Evolutionary conservation across 23 red algal species (phyloP), one percentile per base, ranked within the genome.

Genomic region (Gracilaria gracilis): DNA sequence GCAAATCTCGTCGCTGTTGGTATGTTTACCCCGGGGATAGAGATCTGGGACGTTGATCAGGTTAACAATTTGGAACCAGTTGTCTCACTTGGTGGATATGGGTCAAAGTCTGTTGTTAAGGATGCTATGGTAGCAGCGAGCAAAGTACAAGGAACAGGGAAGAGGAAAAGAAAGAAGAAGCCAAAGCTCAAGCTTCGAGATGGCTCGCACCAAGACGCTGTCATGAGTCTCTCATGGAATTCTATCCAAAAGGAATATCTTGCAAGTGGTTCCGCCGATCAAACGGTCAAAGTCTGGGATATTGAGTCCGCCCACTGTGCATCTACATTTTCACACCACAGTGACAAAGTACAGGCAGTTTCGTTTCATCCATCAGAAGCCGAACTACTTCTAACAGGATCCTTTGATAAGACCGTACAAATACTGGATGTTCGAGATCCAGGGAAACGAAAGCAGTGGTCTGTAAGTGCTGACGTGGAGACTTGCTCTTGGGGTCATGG

Each of bases 271-370:
- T 95, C 94, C 13, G 97, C 97, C 0, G 94, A 96, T 83, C 34
- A 44, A 16, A 92, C 93, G 6, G 87, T 96, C 49, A 92, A 95
- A 74, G 69, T 87, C 27, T 99, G 97, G 97, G 97, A 99, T 84
- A 76, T 96, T 73, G 79, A 93, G n/a, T 94, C 83, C 0, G 88
- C 85, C 0, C 85, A 89, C 28, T 94, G 85, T 65, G 93, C 90
- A 1, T 51, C 49, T 9, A 94, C 93, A 33, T 80, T 98, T 55
- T 8, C 15, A 5, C 91, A 95, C 65, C 97, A 99, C 78, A 24
- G 23, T 15, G 88, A 92, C 61, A 96, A 99, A 80, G 93, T 96
- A 11, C 97, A 99, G 58, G 67, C 89, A 16, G 90, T 99, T 11
- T 24, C 74, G n/a, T 99, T 95, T 95, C 82, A 96, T 42, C 94